Percentiles rank a stretch among this genome's conserved stretches.
phyloP scores from a whole-genome alignment of 2,329 filamentous ascomycete species.

The Aspergillus ruber region DNA sequence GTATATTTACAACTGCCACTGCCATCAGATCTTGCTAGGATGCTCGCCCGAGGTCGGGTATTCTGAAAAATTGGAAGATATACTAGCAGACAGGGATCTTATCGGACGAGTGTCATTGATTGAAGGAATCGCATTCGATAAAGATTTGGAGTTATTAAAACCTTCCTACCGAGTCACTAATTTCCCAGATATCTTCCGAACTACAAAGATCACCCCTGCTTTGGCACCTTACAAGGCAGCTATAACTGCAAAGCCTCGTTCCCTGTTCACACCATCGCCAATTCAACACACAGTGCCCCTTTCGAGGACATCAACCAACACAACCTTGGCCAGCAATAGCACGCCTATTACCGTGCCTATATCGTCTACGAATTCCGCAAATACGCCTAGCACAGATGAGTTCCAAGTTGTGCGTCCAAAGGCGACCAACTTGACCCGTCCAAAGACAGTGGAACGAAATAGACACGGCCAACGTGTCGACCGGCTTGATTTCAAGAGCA shows the following conservation, averaged over 20 bases:
- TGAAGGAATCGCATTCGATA: slow-evolving; percentile 52
- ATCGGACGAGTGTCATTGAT: slow-evolving; percentile 49
- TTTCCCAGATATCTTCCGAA: slow-evolving; percentile 49
- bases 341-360: slow-evolving; percentile 9
- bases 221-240: slow-evolving; percentile 29
- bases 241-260: slow-evolving; percentile 21
- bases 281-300: slow-evolving; percentile 23
- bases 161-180: slow-evolving; percentile 43
- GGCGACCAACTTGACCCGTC: slow-evolving; percentile 21
- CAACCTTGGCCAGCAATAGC: slow-evolving; percentile 30
- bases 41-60: slow-evolving; percentile 54
- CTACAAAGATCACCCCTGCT: slow-evolving; percentile 42
- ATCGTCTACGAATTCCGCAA: slow-evolving; percentile 30
- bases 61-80: slow-evolving; percentile 46
- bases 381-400: slow-evolving; percentile 30
- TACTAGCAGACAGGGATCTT: slow-evolving; percentile 39
- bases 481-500: slow-evolving; percentile 44
- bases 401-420: slow-evolving; percentile 35
- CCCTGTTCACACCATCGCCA: slow-evolving; percentile 31
- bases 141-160: slow-evolving; percentile 45
- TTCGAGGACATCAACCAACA: slow-evolving; percentile 35
- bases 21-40: slow-evolving; percentile 55
- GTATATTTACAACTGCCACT: slow-evolving; percentile 52
- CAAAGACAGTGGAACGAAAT: slow-evolving; percentile 47
- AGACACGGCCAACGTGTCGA: slow-evolving; percentile 56